Conservation (phyloP, 208 protist species). For the Balamuthia mandrillaris region DNA sequence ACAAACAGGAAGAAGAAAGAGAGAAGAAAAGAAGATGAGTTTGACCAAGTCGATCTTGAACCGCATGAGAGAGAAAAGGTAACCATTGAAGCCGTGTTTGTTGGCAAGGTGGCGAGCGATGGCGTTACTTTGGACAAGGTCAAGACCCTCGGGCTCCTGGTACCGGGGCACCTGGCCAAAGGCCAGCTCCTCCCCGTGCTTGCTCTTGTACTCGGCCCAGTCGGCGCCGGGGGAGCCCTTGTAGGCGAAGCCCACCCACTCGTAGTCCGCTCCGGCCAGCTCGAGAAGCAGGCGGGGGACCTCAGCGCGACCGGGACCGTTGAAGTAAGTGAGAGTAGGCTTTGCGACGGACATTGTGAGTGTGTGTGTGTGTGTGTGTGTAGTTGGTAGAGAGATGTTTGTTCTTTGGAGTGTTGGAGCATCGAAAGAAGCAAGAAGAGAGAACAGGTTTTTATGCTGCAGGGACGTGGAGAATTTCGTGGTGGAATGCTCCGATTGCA, state of each 20-base stretch:
- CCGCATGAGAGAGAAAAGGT: no score
- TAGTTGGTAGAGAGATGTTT: no score
- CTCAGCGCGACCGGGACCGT: neutral
- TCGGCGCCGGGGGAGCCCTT: neutral
- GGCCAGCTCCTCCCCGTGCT: neutral
- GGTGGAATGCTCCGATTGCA: no score
- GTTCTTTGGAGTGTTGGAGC: no score
- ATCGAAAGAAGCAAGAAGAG: no score
- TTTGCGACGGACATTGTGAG: neutral
- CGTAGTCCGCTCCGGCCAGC: neutral
- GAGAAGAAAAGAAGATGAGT: no score
- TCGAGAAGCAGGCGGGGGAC: neutral
- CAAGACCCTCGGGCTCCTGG: neutral
- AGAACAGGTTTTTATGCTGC: no score
- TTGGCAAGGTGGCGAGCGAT: neutral
- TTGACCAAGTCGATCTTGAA: no score
- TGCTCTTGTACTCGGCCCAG: neutral
- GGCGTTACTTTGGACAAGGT: neutral
- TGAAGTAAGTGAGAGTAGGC: conserved; percentile 6
- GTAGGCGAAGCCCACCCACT: neutral
- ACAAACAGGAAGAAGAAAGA: no score
- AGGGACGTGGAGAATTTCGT: no score
- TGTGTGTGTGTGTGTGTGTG: neutral
- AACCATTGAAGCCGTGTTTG: conserved; percentile 27
- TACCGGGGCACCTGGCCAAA: neutral